Percentiles rank a stretch among this genome's conserved stretches.
These are phyloP conservation scores for Cordyceps pruinosa DNA, from an alignment of 2,329 filamentous ascomycete genomes.

Conservation along the genomic window DNA sequence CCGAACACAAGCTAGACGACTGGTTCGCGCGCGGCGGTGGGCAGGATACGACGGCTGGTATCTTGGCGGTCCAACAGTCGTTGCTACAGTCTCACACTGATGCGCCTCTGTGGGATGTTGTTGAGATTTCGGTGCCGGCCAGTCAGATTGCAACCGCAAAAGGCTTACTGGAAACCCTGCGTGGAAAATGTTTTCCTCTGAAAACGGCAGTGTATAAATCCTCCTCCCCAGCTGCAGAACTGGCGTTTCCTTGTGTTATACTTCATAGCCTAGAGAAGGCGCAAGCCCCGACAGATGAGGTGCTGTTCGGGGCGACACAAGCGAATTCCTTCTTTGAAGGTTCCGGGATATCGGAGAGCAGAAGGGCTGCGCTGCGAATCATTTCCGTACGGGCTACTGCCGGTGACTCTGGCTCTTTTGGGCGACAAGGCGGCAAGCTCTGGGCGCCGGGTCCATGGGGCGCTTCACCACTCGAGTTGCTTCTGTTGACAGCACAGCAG, in stretches of 20 bases:
- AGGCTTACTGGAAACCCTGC: neutral
- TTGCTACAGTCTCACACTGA: neutral
- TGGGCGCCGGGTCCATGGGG: slow-evolving; percentile 1
- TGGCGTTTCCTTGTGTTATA: neutral
- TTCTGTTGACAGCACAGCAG: neutral
- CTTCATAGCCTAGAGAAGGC: neutral
- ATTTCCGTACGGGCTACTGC: neutral
- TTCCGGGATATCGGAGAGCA: neutral
- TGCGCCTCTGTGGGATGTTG: neutral
- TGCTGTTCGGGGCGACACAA: neutral
- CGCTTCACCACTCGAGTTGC: slow-evolving; percentile 1
- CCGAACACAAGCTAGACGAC: slow-evolving; percentile 6
- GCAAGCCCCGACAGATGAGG: neutral
- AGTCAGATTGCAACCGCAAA: neutral
- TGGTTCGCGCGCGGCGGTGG: slow-evolving; percentile 3
- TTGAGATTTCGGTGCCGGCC: neutral
- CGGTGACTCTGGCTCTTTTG: neutral
- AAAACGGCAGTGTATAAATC: neutral
- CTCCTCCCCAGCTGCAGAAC: neutral
- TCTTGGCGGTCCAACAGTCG: slow-evolving; percentile 2
- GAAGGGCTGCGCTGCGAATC: neutral
- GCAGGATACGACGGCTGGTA: neutral
- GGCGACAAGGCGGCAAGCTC: neutral
- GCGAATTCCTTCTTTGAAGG: neutral
- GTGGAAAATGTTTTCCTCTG: neutral